Percentiles rank a stretch among this genome's conserved stretches.
Conservation (phyloP, 208 protist species). For the Crithidia expoeki region DNA sequence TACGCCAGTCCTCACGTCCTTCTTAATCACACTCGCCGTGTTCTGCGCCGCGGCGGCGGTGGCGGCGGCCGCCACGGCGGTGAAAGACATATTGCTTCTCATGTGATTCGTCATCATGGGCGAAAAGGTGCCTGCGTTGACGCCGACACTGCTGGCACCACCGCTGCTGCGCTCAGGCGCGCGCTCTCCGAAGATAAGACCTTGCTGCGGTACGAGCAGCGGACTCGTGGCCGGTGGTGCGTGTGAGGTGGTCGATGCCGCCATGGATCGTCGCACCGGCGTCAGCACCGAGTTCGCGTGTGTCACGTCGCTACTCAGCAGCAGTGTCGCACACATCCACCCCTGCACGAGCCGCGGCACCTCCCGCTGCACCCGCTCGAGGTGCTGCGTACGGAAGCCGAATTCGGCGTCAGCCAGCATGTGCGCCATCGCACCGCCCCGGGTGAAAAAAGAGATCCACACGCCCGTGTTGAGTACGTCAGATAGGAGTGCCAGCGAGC, state of each 20-base stretch:
- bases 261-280: neutral
- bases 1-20: neutral
- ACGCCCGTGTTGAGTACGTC: constrained; percentile 69
- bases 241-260: constrained; percentile 5
- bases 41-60: constrained; percentile 13
- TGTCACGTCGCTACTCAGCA: constrained; percentile 44
- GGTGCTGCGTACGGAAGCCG: constrained; percentile 68
- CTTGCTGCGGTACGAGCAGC: constrained; percentile 25
- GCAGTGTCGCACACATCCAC: constrained; percentile 65
- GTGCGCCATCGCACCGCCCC: constrained; percentile 62
- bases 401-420: constrained; percentile 50
- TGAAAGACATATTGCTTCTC: constrained; percentile 21
- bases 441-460: constrained; percentile 74
- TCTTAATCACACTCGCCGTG: neutral
- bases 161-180: constrained; percentile 10
- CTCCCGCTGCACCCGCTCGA: constrained; percentile 59
- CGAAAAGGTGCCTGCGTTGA: constrained; percentile 9
- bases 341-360: constrained; percentile 69
- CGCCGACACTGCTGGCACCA: no score
- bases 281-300: constrained; percentile 40
- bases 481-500: constrained; percentile 59
- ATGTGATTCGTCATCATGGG: constrained; percentile 6
- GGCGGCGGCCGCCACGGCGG: constrained; percentile 16
- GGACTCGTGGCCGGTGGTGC: constrained; percentile 5
- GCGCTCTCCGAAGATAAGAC: constrained; percentile 21